Percentiles rank a stretch among this genome's conserved stretches.
These are phyloP conservation scores for Saturnispora ahearnii DNA, from an alignment of 805 yeast genomes.

Conservation along the genomic window DNA sequence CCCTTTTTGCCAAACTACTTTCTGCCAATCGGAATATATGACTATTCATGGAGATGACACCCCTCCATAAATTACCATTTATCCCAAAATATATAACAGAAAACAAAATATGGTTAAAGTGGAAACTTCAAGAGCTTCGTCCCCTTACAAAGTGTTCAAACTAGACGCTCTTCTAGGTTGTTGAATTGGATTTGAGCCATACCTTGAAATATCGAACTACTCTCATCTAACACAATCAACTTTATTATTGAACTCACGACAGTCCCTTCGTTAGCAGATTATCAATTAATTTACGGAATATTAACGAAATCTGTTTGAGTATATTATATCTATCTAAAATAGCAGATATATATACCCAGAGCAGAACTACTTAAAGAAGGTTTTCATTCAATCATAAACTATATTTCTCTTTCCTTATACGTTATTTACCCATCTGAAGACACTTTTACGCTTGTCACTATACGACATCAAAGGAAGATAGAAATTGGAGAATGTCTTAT, in stretches of 20 bases:
- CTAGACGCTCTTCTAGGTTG: too few species aligned
- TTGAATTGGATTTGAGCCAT: too few species aligned
- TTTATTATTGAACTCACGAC: too few species aligned
- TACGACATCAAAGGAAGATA: not conserved
- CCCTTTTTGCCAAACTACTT: not conserved
- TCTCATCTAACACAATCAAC: too few species aligned
- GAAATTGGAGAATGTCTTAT: not conserved
- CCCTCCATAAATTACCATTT: not conserved
- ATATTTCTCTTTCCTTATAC: not conserved
- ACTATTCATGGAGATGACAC: not conserved
- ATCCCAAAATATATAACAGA: not conserved
- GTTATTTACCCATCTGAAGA: too few species aligned
- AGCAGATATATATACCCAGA: not conserved
- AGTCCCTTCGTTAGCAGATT: too few species aligned
- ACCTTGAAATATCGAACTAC: too few species aligned
- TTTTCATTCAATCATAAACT: not conserved
- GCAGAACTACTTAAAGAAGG: not conserved
- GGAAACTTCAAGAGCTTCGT: too few species aligned
- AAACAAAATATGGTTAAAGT: not conserved
- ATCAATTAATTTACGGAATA: not conserved
- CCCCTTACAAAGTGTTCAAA: too few species aligned
- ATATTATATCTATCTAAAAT: not conserved
- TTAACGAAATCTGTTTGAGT: not conserved
- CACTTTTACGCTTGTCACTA: too few species aligned
- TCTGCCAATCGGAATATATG: conserved; percentile 3